These are phyloP conservation scores for Coffea eugenioides DNA, from an alignment of 257 asterid species.

Conservation along the genomic window DNA sequence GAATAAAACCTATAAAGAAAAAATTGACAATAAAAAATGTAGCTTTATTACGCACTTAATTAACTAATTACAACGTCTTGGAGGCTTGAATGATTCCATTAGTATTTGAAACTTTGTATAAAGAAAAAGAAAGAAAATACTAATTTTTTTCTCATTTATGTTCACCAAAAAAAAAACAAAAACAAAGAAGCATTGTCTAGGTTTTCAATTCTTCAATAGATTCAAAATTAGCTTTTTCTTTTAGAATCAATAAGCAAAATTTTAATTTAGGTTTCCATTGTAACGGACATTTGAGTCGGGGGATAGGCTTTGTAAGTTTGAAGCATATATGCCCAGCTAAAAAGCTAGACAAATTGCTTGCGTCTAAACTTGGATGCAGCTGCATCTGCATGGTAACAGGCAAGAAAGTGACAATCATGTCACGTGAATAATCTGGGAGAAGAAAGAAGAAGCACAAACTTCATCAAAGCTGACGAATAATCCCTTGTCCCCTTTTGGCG, in stretches of 20 bases:
- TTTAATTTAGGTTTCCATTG: background rate
- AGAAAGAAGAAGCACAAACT: slow-evolving; percentile 8
- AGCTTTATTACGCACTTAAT: background rate
- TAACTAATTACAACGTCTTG: background rate
- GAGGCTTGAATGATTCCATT: background rate
- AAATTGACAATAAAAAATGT: too few species aligned
- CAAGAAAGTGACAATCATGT: slow-evolving; percentile 23
- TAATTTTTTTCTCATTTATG: background rate
- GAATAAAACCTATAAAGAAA: too few species aligned
- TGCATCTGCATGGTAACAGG: background rate
- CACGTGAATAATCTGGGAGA: slow-evolving; percentile 22
- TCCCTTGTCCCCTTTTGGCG: slow-evolving; percentile 16
- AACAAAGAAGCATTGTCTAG: too few species aligned
- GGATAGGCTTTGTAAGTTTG: slow-evolving; percentile 25
- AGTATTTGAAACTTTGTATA: too few species aligned
- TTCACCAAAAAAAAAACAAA: too few species aligned
- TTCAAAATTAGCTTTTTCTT: background rate
- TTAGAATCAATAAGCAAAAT: background rate
- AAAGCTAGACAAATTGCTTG: slow-evolving; percentile 33
- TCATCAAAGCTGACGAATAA: background rate
- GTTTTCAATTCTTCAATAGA: too few species aligned
- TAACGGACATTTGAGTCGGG: background rate
- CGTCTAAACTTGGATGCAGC: slow-evolving; percentile 11
- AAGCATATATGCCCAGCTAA: slow-evolving; percentile 22
- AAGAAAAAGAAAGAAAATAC: too few species aligned